Percentiles rank a stretch among this genome's conserved stretches.
Evolutionary conservation across 2,329 filamentous ascomycete genomes (phyloP).

Genomic region (Alternaria ventricosa): DNA sequence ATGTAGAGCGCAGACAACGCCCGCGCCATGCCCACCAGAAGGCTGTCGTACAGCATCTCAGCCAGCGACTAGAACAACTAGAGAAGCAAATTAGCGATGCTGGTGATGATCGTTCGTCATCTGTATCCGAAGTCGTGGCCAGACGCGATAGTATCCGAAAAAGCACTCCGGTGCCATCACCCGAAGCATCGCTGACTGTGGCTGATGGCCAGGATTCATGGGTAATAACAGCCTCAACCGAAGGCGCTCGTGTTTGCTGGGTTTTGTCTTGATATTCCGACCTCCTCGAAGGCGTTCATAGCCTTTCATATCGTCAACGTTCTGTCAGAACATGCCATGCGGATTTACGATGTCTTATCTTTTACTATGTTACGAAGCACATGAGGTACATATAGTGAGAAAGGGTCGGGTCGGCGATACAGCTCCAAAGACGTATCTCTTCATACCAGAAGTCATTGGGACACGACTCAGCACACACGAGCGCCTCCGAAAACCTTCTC

Average conservation of each 20-base stretch:
- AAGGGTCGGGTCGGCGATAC: background rate
- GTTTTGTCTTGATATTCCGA: background rate
- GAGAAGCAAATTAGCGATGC: slow-evolving; percentile 29
- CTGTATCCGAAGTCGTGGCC: background rate
- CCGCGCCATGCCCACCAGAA: slow-evolving; percentile 33
- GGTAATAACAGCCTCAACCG: slow-evolving; percentile 4
- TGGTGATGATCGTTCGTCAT: slow-evolving; percentile 6
- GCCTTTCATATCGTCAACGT: background rate
- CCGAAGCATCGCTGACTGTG: slow-evolving; percentile 15
- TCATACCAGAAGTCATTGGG: background rate
- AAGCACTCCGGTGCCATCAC: slow-evolving; percentile 16
- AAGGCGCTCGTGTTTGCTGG: background rate
- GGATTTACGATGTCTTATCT: background rate
- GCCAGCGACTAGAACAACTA: slow-evolving; percentile 30
- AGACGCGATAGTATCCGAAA: background rate
- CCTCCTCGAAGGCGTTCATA: background rate
- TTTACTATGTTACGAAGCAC: background rate
- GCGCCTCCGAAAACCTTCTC: background rate
- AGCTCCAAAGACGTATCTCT: background rate
- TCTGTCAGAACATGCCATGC: background rate
- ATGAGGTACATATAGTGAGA: background rate
- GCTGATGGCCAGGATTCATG: slow-evolving; percentile 32
- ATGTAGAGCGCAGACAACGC: slow-evolving; percentile 36
- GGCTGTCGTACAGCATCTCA: slow-evolving; percentile 26
- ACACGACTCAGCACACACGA: background rate